Base-by-base conservation (phyloP, 129 eudicot species). In the Flaveria trinervia region DNA sequence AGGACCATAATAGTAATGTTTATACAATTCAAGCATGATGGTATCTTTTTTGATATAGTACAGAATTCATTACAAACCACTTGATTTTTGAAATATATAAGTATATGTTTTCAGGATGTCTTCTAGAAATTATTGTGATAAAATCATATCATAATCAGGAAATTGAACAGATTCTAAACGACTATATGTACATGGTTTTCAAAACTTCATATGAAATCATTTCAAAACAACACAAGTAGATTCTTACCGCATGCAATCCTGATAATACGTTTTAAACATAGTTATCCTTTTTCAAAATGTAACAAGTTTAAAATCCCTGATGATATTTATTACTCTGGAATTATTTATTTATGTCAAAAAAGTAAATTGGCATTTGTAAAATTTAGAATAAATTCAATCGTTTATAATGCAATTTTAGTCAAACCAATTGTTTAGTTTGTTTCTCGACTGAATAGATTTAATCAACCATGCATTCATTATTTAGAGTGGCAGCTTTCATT, bases 381-480 rank as follows among this genome's bases (percentile, higher is more conserved):
- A 6, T 55, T n/a, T 17, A n/a, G 8, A 17, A 55, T 55, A 1
- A 17, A 55, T n/a, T 20, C 12, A 55, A 6, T 55, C 61, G 26
- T 55, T 44, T 44, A 2, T 9, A 13, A 44, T 0, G 2, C 13
- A 44, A 44, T 10, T 45, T 6, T 45, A 45, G 12, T 1, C 50
- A 48, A 9, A 48, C n/a, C 54, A 12, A 48, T 48, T 48, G 2
- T 62, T 14, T 15, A 9, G 18, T 64, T 64, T 30, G 44, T 28
- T 64, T 9, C 25, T 61, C 43, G 43, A 26, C 17, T 25, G 43
- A 61, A 26, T 26, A 61, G 26, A 61, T 61, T 61, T 61, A 61
- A 61, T 12, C n/a, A 30, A 64, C 68, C 68, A 64, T 64, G 68
- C 22, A 44, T 64, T 64, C 68, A 64, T 64, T 64, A 62, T 26